Conservation (phyloP, 805 yeast species). For the Nakazawaea peltata region DNA sequence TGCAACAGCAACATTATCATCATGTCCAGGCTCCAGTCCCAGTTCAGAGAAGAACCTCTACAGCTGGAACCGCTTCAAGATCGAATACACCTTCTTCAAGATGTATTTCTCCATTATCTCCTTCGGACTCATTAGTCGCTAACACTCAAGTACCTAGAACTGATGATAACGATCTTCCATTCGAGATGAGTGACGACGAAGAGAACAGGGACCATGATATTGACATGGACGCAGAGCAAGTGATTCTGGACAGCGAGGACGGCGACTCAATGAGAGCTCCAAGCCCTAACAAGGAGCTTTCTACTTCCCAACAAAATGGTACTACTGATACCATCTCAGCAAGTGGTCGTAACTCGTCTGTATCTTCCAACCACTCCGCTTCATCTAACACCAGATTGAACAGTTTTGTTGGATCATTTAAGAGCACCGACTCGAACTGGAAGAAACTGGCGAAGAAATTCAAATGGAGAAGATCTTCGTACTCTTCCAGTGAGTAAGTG, state of each 20-base stretch:
- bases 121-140: slow-evolving; percentile 1
- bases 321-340: background rate
- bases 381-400: slow-evolving; percentile 11
- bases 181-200: slow-evolving; percentile 10
- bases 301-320: too few species aligned
- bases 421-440: slow-evolving; percentile 10
- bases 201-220: background rate
- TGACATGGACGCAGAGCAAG: slow-evolving; percentile 1
- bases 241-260: too few species aligned
- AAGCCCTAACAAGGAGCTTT: too few species aligned
- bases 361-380: slow-evolving; percentile 15
- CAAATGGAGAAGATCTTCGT: slow-evolving; percentile 23
- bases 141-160: background rate
- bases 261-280: too few species aligned
- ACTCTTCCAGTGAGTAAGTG: slow-evolving; percentile 4
- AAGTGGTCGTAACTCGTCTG: slow-evolving; percentile 3
- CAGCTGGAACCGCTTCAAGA: too few species aligned
- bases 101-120: slow-evolving; percentile 8
- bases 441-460: slow-evolving; percentile 16
- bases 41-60: background rate
- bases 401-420: slow-evolving; percentile 5
- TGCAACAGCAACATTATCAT: background rate
- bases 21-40: background rate
- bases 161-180: slow-evolving; percentile 7
- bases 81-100: background rate